These are phyloP conservation scores for Polyporus tsugae DNA, from an alignment of 1,284 basidiomycete species.

Conservation along the genomic window DNA sequence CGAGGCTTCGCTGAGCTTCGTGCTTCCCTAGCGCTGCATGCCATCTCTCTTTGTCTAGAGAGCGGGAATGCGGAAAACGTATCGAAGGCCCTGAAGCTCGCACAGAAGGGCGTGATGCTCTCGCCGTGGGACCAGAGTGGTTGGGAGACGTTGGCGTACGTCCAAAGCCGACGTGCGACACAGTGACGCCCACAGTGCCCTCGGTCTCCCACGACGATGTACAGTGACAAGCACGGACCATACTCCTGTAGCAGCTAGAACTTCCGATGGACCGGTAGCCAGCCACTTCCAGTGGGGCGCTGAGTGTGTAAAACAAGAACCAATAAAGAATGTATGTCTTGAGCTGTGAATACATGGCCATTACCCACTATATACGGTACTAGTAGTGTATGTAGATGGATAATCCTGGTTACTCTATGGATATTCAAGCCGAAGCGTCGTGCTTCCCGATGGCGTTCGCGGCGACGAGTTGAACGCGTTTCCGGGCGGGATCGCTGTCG, in stretches of 20 bases:
- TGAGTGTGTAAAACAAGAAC: slow-evolving; percentile 9
- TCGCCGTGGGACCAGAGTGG: slow-evolving; percentile 64
- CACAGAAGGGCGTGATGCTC: slow-evolving; percentile 75
- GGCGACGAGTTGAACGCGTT: slow-evolving; percentile 52
- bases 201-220: background rate
- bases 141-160: slow-evolving; percentile 71
- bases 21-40: slow-evolving; percentile 53
- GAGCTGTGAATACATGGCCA: slow-evolving; percentile 34
- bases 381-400: slow-evolving; percentile 11
- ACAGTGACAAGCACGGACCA: background rate
- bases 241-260: slow-evolving; percentile 9
- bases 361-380: slow-evolving; percentile 29
- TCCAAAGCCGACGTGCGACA: slow-evolving; percentile 39
- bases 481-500: slow-evolving; percentile 47
- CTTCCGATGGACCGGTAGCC: slow-evolving; percentile 1
- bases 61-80: slow-evolving; percentile 39
- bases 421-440: slow-evolving; percentile 12
- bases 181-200: background rate
- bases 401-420: slow-evolving; percentile 13
- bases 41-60: slow-evolving; percentile 44
- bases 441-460: slow-evolving; percentile 35
- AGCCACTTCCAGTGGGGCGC: slow-evolving; percentile 14
- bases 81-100: slow-evolving; percentile 49
- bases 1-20: slow-evolving; percentile 43
- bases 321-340: slow-evolving; percentile 26